phyloP scores from a whole-genome alignment of 106 monocot genomes.

The Apostasia shenzhenica region DNA sequence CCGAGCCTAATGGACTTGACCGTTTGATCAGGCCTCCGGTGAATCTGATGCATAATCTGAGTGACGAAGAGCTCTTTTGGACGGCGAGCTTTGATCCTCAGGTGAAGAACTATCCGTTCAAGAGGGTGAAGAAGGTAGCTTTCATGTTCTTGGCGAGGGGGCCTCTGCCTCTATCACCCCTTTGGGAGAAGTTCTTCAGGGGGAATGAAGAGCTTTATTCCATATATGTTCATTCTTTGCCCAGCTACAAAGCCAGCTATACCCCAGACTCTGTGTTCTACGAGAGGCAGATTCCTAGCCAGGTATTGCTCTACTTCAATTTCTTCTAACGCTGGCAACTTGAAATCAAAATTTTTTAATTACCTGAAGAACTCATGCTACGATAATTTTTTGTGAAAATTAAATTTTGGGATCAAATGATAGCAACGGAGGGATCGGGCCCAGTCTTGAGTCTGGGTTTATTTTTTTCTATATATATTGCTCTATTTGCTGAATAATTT shows the following conservation, averaged over 20 bases:
- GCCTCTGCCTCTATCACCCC: slow-evolving; percentile 15
- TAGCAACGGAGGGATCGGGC: too few relatives aligned
- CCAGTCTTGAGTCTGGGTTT: too few relatives aligned
- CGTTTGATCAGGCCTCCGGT: slow-evolving; percentile 5
- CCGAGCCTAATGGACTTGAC: slow-evolving; percentile 4
- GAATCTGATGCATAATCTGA: slow-evolving; percentile 15
- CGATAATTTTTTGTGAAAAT: too few relatives aligned
- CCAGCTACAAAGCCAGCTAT: slow-evolving; percentile 12
- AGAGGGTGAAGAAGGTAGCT: slow-evolving; percentile 14
- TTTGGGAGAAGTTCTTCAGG: slow-evolving; percentile 22
- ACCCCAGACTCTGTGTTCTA: slow-evolving; percentile 16
- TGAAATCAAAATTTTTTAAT: too few relatives aligned
- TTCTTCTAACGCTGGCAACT: neutral
- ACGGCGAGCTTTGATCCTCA: slow-evolving; percentile 11
- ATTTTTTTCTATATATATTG: too few relatives aligned
- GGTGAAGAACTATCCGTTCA: slow-evolving; percentile 11
- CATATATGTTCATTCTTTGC: slow-evolving; percentile 19
- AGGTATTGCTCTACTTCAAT: slow-evolving; percentile 12
- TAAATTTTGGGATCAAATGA: too few relatives aligned
- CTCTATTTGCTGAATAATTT: too few relatives aligned
- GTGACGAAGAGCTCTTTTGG: slow-evolving; percentile 22
- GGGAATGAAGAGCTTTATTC: slow-evolving; percentile 13
- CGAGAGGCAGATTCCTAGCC: slow-evolving; percentile 28
- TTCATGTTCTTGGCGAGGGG: slow-evolving; percentile 26
- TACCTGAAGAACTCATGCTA: too few relatives aligned